Base-by-base conservation (phyloP, 305 asterid species). In the Fraxinus latifolia region DNA sequence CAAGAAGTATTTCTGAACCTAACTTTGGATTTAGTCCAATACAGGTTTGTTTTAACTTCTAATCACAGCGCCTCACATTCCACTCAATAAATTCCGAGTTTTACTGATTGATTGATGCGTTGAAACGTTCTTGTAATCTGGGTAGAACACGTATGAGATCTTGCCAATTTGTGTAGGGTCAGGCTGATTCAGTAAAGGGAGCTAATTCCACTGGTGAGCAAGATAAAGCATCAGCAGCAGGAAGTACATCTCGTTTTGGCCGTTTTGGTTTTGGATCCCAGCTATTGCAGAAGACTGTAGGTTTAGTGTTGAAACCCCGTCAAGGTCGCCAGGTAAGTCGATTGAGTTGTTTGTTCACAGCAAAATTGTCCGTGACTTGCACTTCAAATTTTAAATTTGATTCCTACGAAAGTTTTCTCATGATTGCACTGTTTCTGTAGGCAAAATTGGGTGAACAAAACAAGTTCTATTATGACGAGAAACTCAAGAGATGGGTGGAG, bases 401-500 rank as follows among this genome's bases (percentile, higher is more conserved):
- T 37, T 78, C 42, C 70, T 75, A 83, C 15, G 72, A 76, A 31
- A 71, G 47, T 71, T 78, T 82, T 78, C 82, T 15, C 47, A 78
- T 77, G 33, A 76, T 83, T 65, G 33, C 74, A 47, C 65, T 80
- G 11, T 68, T 21, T 37, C 42, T 83, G 8, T 83, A 96, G 99
- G 99, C 98, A 71, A 96, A 94, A 89, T 88, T 96, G 91, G 99
- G 99, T 33, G 97, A 94, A 12, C 67, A 89, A 32, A 96, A 96
- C 85, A 94, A 96, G 92, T 94, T 94, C 42, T 91, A 92, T 84
- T 96, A 91, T 76, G 97, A 94, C 65, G 97, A 93, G 55, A 91
- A 92, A 78, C 97, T 94, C 76, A 92, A 95, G 90, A 92, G 98
- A 88, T 96, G 99, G 99, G 98, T 96, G 70, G 98, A 94, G 92